These are phyloP conservation scores for Acanthamoeba divionensis DNA, from an alignment of 208 protist species.

Conservation along the genomic window DNA sequence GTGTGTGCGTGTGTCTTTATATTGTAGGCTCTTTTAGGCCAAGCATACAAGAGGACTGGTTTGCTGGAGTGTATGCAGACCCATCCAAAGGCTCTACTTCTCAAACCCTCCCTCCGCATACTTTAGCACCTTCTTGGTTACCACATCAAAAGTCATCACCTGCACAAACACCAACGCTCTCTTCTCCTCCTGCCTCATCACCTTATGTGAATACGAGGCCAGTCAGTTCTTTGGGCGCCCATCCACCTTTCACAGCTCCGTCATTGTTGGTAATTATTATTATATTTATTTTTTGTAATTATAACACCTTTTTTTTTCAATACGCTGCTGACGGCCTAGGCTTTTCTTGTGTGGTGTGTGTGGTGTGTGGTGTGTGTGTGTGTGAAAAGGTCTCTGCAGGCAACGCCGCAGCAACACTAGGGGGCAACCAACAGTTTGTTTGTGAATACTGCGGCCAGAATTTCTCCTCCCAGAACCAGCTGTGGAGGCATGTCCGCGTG, in stretches of 20 bases:
- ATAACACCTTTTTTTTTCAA: not conserved
- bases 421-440: not conserved
- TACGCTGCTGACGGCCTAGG: not conserved
- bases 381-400: not conserved
- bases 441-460: not conserved
- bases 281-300: not conserved
- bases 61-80: not conserved
- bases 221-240: too few relatives aligned
- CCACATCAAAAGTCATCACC: not conserved
- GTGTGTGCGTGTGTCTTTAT: too few relatives aligned
- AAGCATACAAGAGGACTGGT: not conserved
- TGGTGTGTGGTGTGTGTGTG: not conserved
- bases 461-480: slow-evolving; percentile 18
- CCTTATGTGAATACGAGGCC: too few relatives aligned
- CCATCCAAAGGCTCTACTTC: too few relatives aligned
- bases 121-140: too few relatives aligned
- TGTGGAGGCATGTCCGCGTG: not conserved
- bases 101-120: too few relatives aligned
- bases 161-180: not conserved
- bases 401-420: not conserved
- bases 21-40: not conserved
- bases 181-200: not conserved
- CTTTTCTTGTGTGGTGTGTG: not conserved
- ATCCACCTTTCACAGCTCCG: too few relatives aligned
- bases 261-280: too few relatives aligned